A percentile compares a stretch with the other conserved stretches of the same genome.
Evolutionary conservation across 495 filamentous ascomycete species (phyloP).

Genomic region (Penicillium malachiteum): DNA sequence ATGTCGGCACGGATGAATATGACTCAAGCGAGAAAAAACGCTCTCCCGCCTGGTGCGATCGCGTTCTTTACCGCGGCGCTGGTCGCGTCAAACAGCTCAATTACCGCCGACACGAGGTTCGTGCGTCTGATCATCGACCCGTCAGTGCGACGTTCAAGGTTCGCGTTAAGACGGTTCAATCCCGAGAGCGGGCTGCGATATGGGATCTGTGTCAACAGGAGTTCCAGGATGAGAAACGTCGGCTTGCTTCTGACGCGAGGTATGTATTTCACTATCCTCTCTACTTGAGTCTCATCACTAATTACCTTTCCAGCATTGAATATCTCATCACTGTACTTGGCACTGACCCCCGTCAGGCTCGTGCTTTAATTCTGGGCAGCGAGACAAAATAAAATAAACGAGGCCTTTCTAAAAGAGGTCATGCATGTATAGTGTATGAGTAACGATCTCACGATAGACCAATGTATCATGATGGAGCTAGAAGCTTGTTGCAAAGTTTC

Average conservation of each 20-base stretch:
- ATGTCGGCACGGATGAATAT: conserved; percentile 90
- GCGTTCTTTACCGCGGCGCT: conserved; percentile 79
- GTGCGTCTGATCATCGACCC: conserved; percentile 88
- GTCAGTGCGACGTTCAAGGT: conserved; percentile 83
- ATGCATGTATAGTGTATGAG: conserved; percentile 35
- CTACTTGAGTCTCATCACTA: background rate
- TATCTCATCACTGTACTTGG: conserved; percentile 55
- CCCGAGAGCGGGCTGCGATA: conserved; percentile 57
- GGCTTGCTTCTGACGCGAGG: conserved; percentile 63
- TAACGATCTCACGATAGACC: conserved; percentile 48
- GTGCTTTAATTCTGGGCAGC: conserved; percentile 36
- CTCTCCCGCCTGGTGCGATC: conserved; percentile 96
- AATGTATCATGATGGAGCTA: conserved; percentile 37
- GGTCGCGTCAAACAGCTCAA: conserved; percentile 83
- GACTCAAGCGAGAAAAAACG: conserved; percentile 93
- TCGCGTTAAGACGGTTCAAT: conserved; percentile 74
- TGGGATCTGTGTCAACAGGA: conserved; percentile 70
- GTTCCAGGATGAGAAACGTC: conserved; percentile 67
- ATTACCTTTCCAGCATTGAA: conserved; percentile 37
- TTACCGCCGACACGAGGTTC: conserved; percentile 84
- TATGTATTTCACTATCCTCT: conserved; percentile 16
- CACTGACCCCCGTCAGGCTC: conserved; percentile 47
- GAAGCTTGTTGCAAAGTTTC: background rate
- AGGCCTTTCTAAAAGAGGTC: conserved; percentile 10
- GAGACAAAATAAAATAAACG: conserved; percentile 13